Conservation (phyloP, 352 stramenopile genomes). For the Globisporangium nunn region DNA sequence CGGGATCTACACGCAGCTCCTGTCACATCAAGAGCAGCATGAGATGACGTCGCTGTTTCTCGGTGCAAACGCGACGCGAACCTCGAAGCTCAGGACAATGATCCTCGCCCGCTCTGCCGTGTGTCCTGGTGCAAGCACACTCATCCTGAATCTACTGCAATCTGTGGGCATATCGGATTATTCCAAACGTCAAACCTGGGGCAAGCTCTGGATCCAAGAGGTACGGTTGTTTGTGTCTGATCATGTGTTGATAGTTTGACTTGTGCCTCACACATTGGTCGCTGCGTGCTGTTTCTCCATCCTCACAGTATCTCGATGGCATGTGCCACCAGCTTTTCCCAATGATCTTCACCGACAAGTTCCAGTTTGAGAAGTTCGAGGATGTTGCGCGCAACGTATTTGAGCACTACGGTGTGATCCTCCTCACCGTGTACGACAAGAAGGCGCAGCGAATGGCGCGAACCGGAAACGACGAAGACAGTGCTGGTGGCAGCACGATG, state of each 20-base stretch:
- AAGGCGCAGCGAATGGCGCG: background rate
- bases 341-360: conserved; percentile 49
- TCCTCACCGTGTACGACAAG: conserved; percentile 23
- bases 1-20: conserved; percentile 52
- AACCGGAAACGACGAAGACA: background rate
- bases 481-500: conserved; percentile 6
- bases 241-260: background rate
- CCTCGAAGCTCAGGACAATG: conserved; percentile 37
- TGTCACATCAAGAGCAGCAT: conserved; percentile 36
- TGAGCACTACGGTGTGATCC: conserved; percentile 36
- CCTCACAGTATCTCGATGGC: conserved; percentile 52
- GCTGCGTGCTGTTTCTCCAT: background rate
- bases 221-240: conserved; percentile 13
- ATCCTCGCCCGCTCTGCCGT: conserved; percentile 44
- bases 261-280: background rate
- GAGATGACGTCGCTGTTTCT: conserved; percentile 42
- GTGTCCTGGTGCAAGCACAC: conserved; percentile 48
- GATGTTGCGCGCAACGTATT: conserved; percentile 52
- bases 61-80: conserved; percentile 36
- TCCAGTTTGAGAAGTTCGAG: conserved; percentile 45
- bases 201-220: conserved; percentile 59
- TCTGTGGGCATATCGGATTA: conserved; percentile 40
- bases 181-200: conserved; percentile 17
- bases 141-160: conserved; percentile 64
- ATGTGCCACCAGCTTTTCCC: conserved; percentile 64